Percentiles rank a stretch among this genome's conserved stretches.
phyloP scores from a whole-genome alignment of 192 early-diverging fungal genomes.

The Mortierella alpina region DNA sequence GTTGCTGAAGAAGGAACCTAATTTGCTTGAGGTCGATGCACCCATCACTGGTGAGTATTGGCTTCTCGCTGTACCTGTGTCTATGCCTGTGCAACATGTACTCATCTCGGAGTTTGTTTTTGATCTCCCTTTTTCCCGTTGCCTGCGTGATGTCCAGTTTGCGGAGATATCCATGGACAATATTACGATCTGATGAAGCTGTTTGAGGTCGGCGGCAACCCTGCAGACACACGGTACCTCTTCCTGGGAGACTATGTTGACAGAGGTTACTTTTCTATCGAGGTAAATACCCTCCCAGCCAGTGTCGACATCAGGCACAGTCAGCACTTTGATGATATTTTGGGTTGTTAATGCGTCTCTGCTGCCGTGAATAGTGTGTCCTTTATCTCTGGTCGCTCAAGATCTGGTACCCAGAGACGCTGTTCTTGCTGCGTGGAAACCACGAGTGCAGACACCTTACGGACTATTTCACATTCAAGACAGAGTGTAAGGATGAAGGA shows the following conservation, averaged over 20 bases:
- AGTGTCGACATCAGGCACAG: neutral
- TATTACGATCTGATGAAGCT: constrained; percentile 98
- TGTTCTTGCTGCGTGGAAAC: constrained; percentile 94
- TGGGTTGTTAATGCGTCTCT: neutral
- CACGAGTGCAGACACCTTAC: constrained; percentile 98
- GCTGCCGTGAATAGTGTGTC: constrained; percentile 72
- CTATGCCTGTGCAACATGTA: too few species aligned
- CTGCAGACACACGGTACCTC: constrained; percentile 88
- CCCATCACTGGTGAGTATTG: constrained; percentile 82
- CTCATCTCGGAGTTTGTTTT: too few species aligned
- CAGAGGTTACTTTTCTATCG: constrained; percentile 96
- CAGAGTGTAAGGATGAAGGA: constrained; percentile 82
- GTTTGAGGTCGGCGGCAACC: constrained; percentile 96
- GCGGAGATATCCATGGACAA: constrained; percentile 99
- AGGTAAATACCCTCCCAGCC: constrained; percentile 65
- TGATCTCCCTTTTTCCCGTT: too few species aligned
- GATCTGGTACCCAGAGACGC: constrained; percentile 87
- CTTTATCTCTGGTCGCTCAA: constrained; percentile 93
- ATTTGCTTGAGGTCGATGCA: constrained; percentile 87
- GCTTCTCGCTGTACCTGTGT: too few species aligned
- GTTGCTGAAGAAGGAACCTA: constrained; percentile 84
- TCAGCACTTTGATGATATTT: neutral
- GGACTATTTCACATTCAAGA: constrained; percentile 97
- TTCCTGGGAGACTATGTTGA: constrained; percentile 98
- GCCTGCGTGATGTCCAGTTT: constrained; percentile 62